A percentile compares a stretch with the other conserved stretches of the same genome.
phyloP scores from a whole-genome alignment of 225 moss, liverwort and hornwort species.

The Bryum argenteum region DNA sequence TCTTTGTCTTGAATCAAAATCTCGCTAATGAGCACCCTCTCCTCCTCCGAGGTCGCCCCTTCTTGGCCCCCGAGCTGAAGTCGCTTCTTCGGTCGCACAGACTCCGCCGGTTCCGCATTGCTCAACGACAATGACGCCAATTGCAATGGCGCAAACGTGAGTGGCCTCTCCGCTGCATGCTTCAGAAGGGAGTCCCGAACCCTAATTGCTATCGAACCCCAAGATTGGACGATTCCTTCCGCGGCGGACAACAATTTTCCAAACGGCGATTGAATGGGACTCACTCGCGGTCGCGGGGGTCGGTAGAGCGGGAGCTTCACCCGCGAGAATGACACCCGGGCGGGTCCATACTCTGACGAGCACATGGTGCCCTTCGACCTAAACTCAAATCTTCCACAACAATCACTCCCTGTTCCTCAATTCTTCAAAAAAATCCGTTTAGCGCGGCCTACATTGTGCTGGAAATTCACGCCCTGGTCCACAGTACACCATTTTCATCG shows the following conservation, averaged over 20 bases:
- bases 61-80: slow-evolving; percentile 66
- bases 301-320: slow-evolving; percentile 64
- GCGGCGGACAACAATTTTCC: slow-evolving; percentile 65
- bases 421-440: not conserved
- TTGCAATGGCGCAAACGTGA: slow-evolving; percentile 29
- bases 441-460: slow-evolving; percentile 31
- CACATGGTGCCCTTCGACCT: slow-evolving; percentile 40
- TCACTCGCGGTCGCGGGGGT: slow-evolving; percentile 2
- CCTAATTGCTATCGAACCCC: slow-evolving; percentile 55
- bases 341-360: slow-evolving; percentile 53
- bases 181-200: slow-evolving; percentile 55
- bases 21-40: slow-evolving; percentile 94
- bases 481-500: not conserved
- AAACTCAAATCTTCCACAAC: not conserved
- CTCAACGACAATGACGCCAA: slow-evolving; percentile 54
- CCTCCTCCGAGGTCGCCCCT: slow-evolving; percentile 57
- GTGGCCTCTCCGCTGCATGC: slow-evolving; percentile 38
- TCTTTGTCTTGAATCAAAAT: slow-evolving; percentile 93
- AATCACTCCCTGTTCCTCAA: not conserved
- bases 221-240: slow-evolving; percentile 59
- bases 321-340: slow-evolving; percentile 79
- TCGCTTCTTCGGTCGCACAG: slow-evolving; percentile 59
- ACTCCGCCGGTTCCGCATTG: slow-evolving; percentile 34
- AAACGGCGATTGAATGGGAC: slow-evolving; percentile 34
- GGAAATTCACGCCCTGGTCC: not conserved